Evolutionary conservation across 2,329 filamentous ascomycete species (phyloP), one percentile per base, ranked within the genome.

Genomic region (Stemphylium lycopersici): DNA sequence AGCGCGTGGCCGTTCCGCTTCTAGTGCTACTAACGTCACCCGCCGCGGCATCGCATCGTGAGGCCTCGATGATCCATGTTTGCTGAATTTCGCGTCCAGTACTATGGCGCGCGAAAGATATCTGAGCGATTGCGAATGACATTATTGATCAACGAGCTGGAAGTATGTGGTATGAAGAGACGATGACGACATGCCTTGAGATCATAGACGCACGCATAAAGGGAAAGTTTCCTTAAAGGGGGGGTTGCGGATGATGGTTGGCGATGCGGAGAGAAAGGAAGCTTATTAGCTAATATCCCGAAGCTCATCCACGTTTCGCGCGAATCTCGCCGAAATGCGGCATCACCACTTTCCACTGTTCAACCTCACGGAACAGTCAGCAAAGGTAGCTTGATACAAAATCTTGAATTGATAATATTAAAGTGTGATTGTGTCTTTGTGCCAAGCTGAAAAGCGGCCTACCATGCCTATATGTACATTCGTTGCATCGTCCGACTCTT

Each of bases 311-410:
- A 42, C 12, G 50, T 29, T 61, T 54, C 48, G 50, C 18, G 18
- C 55, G 55, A 61, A 42, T 18, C 24, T 48, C 41, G 47, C 46
- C 57, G 57, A 58, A 36, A 13, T 32, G 13, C 51, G 58, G 52
- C 51, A 12, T 48, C 22, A 16, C n/a, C 31, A 36, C 24, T 41
- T 24, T 15, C 10, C 8, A 15, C 20, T 37, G 20, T 15, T 8
- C 5, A 4, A 22, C 13, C 22, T 24, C 22, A 24, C 22, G 22
- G 22, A 24, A 4, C 3, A 5, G 22, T 24, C 5, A 24, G 6
- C 22, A 24, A 24, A 24, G 6, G 22, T 2, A 24, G 22, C 22
- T 7, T 3, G 22, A 24, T 6, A 24, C 6, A 7, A 7, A 6
- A 24, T 24, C 2, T 24, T 24, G 6, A 7, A 24, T 3, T n/a